Evolutionary conservation across 2,329 filamentous ascomycete species (phyloP).

Genomic region (Neonectria coccinea): DNA sequence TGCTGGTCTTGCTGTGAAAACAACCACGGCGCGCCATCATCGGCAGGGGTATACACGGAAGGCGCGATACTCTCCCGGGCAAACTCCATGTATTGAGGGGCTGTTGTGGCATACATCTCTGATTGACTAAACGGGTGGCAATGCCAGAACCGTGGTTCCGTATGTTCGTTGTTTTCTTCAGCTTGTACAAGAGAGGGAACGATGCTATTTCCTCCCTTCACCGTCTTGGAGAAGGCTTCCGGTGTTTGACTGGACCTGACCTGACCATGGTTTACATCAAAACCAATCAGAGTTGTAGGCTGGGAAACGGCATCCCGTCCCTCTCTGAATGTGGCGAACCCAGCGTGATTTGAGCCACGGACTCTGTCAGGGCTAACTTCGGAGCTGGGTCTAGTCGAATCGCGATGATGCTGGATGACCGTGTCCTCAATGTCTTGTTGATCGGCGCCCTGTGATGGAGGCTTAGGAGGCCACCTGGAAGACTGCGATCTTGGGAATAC

Average conservation of each 20-base stretch:
- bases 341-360: not conserved
- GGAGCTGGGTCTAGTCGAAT: no score
- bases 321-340: not conserved
- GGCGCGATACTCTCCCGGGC: not conserved
- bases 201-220: constrained; percentile 19
- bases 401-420: not conserved
- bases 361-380: not conserved
- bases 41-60: no score
- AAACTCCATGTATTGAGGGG: not conserved
- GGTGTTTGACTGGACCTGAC: not conserved
- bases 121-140: constrained; percentile 4
- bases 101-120: not conserved
- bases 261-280: not conserved
- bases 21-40: not conserved
- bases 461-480: not conserved
- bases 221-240: not conserved
- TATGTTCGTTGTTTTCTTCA: not conserved
- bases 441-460: not conserved
- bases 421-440: not conserved
- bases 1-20: not conserved
- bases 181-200: not conserved
- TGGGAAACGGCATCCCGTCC: not conserved
- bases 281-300: not conserved
- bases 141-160: not conserved
- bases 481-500: constrained; percentile 24